Base-by-base conservation (phyloP, 2,329 filamentous ascomycete species). In the Penicillium janthinellum region DNA sequence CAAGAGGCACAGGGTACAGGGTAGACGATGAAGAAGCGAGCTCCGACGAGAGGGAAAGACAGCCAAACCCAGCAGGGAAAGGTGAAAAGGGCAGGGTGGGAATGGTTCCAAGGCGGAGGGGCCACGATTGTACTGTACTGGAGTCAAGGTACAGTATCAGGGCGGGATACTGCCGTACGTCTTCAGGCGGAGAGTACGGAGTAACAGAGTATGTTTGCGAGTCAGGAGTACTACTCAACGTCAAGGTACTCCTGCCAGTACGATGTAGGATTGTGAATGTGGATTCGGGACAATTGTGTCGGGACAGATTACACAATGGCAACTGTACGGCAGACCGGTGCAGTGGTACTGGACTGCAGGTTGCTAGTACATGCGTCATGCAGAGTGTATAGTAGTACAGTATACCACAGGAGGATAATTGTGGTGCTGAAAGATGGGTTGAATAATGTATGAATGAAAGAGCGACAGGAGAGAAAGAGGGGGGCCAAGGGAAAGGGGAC, bases 271-370 rank as follows among this genome's bases (percentile, higher is more conserved):
- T 25, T 14, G 41, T 6, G 17, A 2, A 44, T 7, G 8, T 22
- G 41, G 41, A 42, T 42, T 12, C 4, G 7, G 37, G 37, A 39
- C 25, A 4, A 25, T 25, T 25, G 5, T 38, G 11, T 14, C 17
- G 17, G 57, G 11, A 61, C 56, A 48, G 56, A 57, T 55, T 39
- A 54, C 51, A 63, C 59, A 58, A 65, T 64, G 59, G 54, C 50
- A 45, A 61, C 44, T 42, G 51, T 54, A 6, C 28, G 25, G 17
- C 17, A n/a, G 35, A 35, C 48, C 6, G 2, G 2, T 15, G 34
- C 12, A n/a, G 25, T 15, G 45, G 45, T 31, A 35, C 28, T 17
- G 41, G 45, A 45, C 15, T 53, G 50, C 37, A 41, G 37, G 45
- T 49, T 10, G 45, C 44, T 8, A 31, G 44, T 20, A 20, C 20